These are phyloP conservation scores for Amborella trichopoda DNA, from an alignment of 164 flowering plant species.

Conservation along the genomic window DNA sequence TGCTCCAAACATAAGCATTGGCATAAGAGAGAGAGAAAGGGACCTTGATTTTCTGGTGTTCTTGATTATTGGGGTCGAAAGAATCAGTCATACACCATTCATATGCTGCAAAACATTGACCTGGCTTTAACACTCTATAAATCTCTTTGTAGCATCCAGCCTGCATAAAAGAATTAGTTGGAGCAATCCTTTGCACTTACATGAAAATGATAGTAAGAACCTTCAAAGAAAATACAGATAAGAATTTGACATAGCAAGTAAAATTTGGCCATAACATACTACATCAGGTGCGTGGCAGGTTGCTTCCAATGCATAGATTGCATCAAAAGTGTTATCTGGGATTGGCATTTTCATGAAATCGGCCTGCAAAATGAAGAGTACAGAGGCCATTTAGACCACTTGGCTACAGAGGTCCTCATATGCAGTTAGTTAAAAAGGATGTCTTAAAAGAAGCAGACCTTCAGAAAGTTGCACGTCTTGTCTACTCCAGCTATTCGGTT, in stretches of 20 bases:
- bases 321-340: slow-evolving; percentile 75
- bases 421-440: too few relatives aligned
- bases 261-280: too few relatives aligned
- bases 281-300: slow-evolving; percentile 99
- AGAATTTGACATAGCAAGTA: too few relatives aligned
- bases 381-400: too few relatives aligned
- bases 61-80: slow-evolving; percentile 66
- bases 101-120: slow-evolving; percentile 92
- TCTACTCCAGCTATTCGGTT: slow-evolving; percentile 75
- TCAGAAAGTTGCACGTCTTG: slow-evolving; percentile 72
- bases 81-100: slow-evolving; percentile 99
- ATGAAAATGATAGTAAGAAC: too few relatives aligned
- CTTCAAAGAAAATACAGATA: too few relatives aligned
- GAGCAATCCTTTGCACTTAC: too few relatives aligned
- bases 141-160: slow-evolving; percentile 93
- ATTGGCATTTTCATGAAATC: slow-evolving; percentile 99
- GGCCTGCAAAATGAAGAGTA: slow-evolving; percentile 72
- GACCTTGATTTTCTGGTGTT: slow-evolving; percentile 91
- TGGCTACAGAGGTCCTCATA: too few relatives aligned
- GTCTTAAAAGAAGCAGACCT: too few relatives aligned
- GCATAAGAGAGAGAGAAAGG: too few relatives aligned
- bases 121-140: slow-evolving; percentile 87
- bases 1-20: too few relatives aligned
- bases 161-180: too few relatives aligned
- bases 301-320: slow-evolving; percentile 97